Evolutionary conservation across 176 grass and related monocot species (phyloP), one percentile per base, ranked within the genome.

Genomic region (Eleusine indica): DNA sequence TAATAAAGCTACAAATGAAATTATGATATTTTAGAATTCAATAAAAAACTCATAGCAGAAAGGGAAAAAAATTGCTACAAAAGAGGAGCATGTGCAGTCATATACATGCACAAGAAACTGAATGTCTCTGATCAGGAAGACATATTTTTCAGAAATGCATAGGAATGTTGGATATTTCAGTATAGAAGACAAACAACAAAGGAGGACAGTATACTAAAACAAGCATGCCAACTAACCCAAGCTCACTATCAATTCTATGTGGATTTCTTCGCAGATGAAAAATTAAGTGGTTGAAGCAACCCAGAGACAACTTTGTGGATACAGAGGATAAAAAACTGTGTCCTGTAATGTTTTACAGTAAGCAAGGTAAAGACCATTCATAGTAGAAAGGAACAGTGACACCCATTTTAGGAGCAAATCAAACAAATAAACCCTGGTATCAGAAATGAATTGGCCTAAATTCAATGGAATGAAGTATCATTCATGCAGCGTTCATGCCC

Each of bases 381-480:
- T 18, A 40, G 79, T 41, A 70, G 52, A 48, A 44, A 17, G 16
- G 2, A 66, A 15, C 25, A 66, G 66, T 63, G 37, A 35, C 11
- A 18, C 67, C 40, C 71, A 47, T 51, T 83, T 75, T 68, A 76
- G 10, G 32, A 73, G 22, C 12, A 73, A 72, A 53, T 12, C 49
- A 32, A 52, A 63, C 46, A 69, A 79, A 73, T 64, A 73, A 43
- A 75, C 35, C 66, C 44, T 38, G 46, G 78, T 72, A 47, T n/a
- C 53, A 66, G 56, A 66, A 53, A n/a, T 2, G 15, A 66, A 70
- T 71, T 32, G 44, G 51, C 56, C 19, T 42, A 7, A 79, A 83
- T 7, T 48, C 72, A 44, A 79, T 49, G 44, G 37, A 49, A 78
- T 37, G 14, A 44, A 77, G 65, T 47, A 61, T 73, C 37, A 71